Conservation (phyloP, 1,139 yeast species). For the Candida anutae region DNA sequence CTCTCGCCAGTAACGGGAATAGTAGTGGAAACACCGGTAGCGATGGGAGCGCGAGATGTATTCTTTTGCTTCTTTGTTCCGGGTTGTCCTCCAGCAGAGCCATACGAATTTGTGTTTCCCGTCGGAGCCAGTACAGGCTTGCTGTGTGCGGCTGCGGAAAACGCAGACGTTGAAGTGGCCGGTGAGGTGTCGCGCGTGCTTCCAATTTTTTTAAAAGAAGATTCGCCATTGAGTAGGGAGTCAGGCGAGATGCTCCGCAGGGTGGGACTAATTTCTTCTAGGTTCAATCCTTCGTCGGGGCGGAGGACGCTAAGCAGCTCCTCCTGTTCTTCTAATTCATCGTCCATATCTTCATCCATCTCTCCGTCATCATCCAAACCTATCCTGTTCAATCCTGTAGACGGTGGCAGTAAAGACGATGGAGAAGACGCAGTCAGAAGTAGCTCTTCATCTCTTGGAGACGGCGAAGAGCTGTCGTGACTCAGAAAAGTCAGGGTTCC, state of each 20-base stretch:
- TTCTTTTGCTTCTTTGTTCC: constrained; percentile 35
- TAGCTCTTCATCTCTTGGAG: background rate
- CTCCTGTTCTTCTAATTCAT: background rate
- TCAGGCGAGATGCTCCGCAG: constrained; percentile 40
- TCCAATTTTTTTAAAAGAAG: constrained; percentile 10
- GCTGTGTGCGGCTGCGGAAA: constrained; percentile 4
- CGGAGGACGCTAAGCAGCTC: constrained; percentile 5
- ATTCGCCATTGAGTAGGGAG: constrained; percentile 28
- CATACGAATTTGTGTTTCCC: background rate
- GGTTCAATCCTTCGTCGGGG: constrained; percentile 19
- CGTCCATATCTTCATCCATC: no score
- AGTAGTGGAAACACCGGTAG: constrained; percentile 68
- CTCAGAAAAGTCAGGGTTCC: constrained; percentile 3
- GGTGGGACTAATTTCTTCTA: constrained; percentile 28
- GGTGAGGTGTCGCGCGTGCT: constrained; percentile 7
- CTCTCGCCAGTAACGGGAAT: constrained; percentile 79
- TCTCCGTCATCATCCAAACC: no score
- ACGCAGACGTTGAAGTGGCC: constrained; percentile 12
- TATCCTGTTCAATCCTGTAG: no score
- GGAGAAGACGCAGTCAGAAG: background rate
- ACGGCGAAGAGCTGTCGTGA: constrained; percentile 2
- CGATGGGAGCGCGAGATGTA: constrained; percentile 40
- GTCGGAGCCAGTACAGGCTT: background rate
- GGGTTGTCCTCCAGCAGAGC: no score
- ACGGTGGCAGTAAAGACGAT: background rate